A percentile compares a stretch with the other conserved stretches of the same genome.
Conservation (phyloP, 1,139 yeast species). For the Blastobotrys indianensis region DNA sequence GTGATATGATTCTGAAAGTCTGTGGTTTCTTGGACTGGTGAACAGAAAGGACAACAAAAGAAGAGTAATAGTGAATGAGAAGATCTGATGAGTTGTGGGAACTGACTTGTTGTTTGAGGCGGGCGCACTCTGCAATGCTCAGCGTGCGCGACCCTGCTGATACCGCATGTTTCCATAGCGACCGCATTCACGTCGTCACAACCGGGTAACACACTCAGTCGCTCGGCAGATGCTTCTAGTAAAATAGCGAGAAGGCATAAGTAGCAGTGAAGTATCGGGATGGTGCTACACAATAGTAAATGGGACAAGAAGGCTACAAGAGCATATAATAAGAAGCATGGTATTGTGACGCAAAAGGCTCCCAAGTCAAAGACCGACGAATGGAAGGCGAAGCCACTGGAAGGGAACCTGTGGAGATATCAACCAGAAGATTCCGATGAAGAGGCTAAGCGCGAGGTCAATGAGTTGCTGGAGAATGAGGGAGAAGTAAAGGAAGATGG, state of each 20-base stretch:
- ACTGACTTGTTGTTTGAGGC: background rate
- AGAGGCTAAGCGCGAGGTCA: constrained; percentile 7
- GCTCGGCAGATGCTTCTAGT: too few species aligned
- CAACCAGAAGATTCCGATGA: constrained; percentile 8
- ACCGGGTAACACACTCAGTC: too few species aligned
- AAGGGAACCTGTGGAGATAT: constrained; percentile 13
- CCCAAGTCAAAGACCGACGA: constrained; percentile 8
- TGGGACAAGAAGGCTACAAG: constrained; percentile 27
- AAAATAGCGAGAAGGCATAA: background rate
- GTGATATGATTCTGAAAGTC: too few species aligned
- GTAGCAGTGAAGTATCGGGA: constrained; percentile 3
- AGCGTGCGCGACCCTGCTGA: too few species aligned
- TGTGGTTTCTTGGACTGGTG: too few species aligned
- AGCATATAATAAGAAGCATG: constrained; percentile 24
- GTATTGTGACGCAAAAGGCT: constrained; percentile 12
- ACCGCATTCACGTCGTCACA: too few species aligned
- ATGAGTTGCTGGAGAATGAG: constrained; percentile 2
- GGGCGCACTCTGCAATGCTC: too few species aligned
- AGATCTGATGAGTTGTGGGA: background rate
- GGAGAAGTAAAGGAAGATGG: constrained; percentile 1
- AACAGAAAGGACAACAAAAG: too few species aligned
- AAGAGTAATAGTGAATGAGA: too few species aligned
- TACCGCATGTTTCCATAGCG: too few species aligned
- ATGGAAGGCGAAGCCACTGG: constrained; percentile 8
- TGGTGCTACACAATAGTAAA: constrained; percentile 29